Conservation (phyloP, 176 grass and related monocot genomes). For the Aegilops sharonensis region DNA sequence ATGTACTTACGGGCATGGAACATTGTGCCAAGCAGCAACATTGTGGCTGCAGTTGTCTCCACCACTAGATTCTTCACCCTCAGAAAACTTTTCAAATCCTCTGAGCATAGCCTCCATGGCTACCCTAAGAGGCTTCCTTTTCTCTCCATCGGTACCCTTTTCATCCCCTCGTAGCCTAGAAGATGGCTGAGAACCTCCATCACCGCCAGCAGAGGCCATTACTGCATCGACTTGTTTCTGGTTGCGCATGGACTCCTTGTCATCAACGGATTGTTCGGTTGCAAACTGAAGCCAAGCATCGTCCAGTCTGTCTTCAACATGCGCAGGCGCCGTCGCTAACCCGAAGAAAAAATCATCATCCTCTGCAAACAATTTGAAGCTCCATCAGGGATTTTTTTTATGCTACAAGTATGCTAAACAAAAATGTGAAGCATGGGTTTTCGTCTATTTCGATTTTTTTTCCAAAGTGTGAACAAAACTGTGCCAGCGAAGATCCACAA, state of each 20-base stretch:
- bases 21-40: conserved; percentile 96
- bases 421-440: background rate
- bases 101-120: conserved; percentile 89
- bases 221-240: conserved; percentile 46
- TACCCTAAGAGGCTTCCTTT: conserved; percentile 58
- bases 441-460: background rate
- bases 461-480: background rate
- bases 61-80: conserved; percentile 36
- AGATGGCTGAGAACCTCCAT: conserved; percentile 64
- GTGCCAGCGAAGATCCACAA: background rate
- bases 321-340: conserved; percentile 79
- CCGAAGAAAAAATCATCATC: conserved; percentile 84
- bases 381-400: background rate
- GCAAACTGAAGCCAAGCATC: conserved; percentile 93
- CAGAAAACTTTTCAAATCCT: conserved; percentile 64
- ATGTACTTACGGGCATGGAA: conserved; percentile 71
- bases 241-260: background rate
- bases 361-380: conserved; percentile 23
- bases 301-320: conserved; percentile 82
- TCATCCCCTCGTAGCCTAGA: conserved; percentile 1
- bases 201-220: conserved; percentile 60
- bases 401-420: background rate
- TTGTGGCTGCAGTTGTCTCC: conserved; percentile 46
- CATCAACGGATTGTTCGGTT: conserved; percentile 29
- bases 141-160: background rate